Base-by-base conservation (phyloP, 2,329 filamentous ascomycete genomes). In the Beauveria caledonica region DNA sequence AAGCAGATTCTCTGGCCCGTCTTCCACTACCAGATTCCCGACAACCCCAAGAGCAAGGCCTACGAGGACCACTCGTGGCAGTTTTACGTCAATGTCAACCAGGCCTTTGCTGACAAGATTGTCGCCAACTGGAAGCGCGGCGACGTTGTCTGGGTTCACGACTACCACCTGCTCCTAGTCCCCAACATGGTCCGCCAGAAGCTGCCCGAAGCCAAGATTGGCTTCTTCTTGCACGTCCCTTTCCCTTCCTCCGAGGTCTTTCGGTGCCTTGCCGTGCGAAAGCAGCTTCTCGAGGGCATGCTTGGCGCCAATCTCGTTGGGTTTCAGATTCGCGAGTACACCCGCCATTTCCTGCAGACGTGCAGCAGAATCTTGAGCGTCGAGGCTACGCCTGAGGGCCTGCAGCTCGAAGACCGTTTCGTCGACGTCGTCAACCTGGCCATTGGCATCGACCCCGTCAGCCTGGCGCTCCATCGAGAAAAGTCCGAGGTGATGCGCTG, bases 1-100 rank as follows among this genome's bases (percentile, higher is more conserved):
- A 97, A 97, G 77, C 91, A 93, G 70, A 96, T 97, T 60, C 80
- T 97, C 7, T 97, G 93, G 93, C 93, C 93, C 1, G 92, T 97
- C 62, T 96, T 97, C 74, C 92, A 97, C 75, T 97, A 97, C 73
- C 92, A 97, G 74, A 96, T 97, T 62, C 94, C 93, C 0, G 94
- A 97, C 71, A 95, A 96, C 70, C 93, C 93, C 27, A 96, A 96
- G 80, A 97, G 92, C 84, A 97, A 97, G 73, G 93, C 93, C 0
- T 97, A 96, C 72, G 89, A 96, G 72, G 93, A 97, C 67, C 92
- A 97, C 74, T 97, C 92, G 0, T 97, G 92, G 91, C 84, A 92
- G 66, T 96, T 90, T 77, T 97, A 97, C 68, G 88, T 92, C 70
- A 90, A 90, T 58, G 83, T 97, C 69, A 97, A 97, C 76, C 88